Percentiles rank a stretch among this genome's conserved stretches.
Evolutionary conservation across 2,329 filamentous ascomycete genomes (phyloP).

Genomic region (Aspergillus proliferans): DNA sequence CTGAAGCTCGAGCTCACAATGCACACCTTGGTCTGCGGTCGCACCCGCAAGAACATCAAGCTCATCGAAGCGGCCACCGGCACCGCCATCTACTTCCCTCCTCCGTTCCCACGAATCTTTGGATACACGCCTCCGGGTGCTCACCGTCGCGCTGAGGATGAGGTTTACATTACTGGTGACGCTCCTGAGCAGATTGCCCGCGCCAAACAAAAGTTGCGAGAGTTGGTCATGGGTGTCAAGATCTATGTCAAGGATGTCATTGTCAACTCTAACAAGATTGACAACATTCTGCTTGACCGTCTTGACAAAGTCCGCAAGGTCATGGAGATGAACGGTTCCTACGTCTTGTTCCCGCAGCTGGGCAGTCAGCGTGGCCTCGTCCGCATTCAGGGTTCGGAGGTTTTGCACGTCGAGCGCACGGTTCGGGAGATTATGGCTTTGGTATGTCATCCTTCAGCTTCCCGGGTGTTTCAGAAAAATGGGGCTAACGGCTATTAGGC

Average conservation of each 20-base stretch:
- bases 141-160: conserved; percentile 72
- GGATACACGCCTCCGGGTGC: conserved; percentile 81
- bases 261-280: conserved; percentile 85
- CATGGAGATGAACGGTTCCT: conserved; percentile 91
- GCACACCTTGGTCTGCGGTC: conserved; percentile 87
- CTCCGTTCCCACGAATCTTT: conserved; percentile 85
- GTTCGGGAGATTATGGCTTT: conserved; percentile 93
- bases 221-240: conserved; percentile 73
- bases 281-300: conserved; percentile 83
- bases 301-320: conserved; percentile 97
- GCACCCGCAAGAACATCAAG: conserved; percentile 95
- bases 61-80: conserved; percentile 91
- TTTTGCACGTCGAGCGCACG: conserved; percentile 88
- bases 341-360: conserved; percentile 83
- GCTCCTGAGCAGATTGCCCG: conserved; percentile 74
- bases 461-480: conserved; percentile 1
- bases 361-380: conserved; percentile 79
- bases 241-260: conserved; percentile 87
- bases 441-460: conserved; percentile 47
- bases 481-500: conserved; percentile 49
- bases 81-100: conserved; percentile 96
- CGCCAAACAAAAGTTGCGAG: conserved; percentile 86
- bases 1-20: conserved; percentile 78
- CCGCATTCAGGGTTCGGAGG: conserved; percentile 86
- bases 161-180: conserved; percentile 94